Evolutionary conservation across 108 stramenopile species (phyloP), one percentile per base, ranked within the genome.

Genomic region (Hondaea fermentalgiana): DNA sequence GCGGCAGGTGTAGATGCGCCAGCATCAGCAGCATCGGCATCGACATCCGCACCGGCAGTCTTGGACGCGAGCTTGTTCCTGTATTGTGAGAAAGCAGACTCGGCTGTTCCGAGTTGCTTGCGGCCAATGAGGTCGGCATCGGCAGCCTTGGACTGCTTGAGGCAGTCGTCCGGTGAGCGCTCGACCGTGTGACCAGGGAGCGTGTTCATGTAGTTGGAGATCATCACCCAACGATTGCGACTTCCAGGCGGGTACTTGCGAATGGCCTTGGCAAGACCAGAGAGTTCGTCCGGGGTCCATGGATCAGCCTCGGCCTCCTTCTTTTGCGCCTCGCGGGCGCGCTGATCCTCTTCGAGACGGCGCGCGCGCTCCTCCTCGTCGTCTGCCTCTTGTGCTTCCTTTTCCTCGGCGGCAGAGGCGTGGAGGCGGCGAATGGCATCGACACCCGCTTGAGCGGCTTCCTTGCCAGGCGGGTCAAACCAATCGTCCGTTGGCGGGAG

Each of bases 201-300:
- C 4, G 94, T 94, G 92, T 97, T 97, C 87, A 99, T 93, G 87
- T 96, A 98, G n/a, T 94, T 72, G 21, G 97, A 93, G 89, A 99
- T 97, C 72, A 94, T 91, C 71, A 97, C 96, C 99, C 99, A 99
- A 58, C 98, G 96, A 87, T 96, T 96, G 71, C 94, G 96, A 16
- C 97, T 96, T 0, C 98, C 99, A 0, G 96, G 92, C 42, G 97
- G 97, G 93, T 95, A 98, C 89, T 97, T 96, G 89, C 95, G 96
- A 44, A 97, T 91, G 14, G 95, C 98, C 93, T 99, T 99, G 64
- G 97, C 95, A 76, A 99, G 92, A 1, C 95, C 93, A 8, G 96
- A 91, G 64, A 98, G 87, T 90, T 98, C 99, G 28, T 97, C 96
- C 72, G 96, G 95, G 25, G 95, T 93, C 96, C 98, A 99, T 23